phyloP scores from a whole-genome alignment of 2,329 filamentous ascomycete genomes.

The Exophiala xenobiotica region DNA sequence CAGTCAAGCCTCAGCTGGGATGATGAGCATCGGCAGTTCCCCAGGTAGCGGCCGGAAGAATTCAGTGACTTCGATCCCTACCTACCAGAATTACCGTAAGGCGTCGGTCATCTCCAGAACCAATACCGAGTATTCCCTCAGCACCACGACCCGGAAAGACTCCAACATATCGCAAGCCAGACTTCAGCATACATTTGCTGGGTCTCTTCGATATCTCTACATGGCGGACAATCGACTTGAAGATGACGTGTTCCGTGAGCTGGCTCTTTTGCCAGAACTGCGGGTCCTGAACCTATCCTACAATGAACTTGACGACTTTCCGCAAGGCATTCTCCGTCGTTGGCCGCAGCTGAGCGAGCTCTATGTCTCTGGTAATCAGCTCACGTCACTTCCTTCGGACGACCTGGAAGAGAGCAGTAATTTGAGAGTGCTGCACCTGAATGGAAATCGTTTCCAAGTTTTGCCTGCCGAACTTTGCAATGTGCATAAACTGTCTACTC shows the following conservation, averaged over 20 bases:
- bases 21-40: constrained; percentile 72
- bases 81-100: constrained; percentile 78
- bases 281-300: constrained; percentile 91
- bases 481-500: constrained; percentile 83
- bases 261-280: constrained; percentile 77
- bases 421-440: constrained; percentile 88
- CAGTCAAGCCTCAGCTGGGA: constrained; percentile 77
- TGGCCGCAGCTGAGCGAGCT: constrained; percentile 90
- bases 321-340: constrained; percentile 78
- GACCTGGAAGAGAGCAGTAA: constrained; percentile 88
- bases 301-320: constrained; percentile 90
- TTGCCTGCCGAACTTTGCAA: constrained; percentile 93
- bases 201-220: constrained; percentile 78
- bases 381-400: constrained; percentile 87
- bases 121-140: constrained; percentile 57
- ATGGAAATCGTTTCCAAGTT: constrained; percentile 96
- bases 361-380: constrained; percentile 91
- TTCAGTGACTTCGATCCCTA: constrained; percentile 80
- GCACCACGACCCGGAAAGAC: constrained; percentile 72
- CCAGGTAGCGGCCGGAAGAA: constrained; percentile 70
- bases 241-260: constrained; percentile 91
- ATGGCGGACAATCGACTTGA: constrained; percentile 92
- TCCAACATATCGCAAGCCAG: constrained; percentile 74
- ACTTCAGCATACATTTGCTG: constrained; percentile 81
- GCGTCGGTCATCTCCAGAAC: constrained; percentile 75